Conservation (phyloP, 2,329 filamentous ascomycete species). For the Pseudonectria foliicola region DNA sequence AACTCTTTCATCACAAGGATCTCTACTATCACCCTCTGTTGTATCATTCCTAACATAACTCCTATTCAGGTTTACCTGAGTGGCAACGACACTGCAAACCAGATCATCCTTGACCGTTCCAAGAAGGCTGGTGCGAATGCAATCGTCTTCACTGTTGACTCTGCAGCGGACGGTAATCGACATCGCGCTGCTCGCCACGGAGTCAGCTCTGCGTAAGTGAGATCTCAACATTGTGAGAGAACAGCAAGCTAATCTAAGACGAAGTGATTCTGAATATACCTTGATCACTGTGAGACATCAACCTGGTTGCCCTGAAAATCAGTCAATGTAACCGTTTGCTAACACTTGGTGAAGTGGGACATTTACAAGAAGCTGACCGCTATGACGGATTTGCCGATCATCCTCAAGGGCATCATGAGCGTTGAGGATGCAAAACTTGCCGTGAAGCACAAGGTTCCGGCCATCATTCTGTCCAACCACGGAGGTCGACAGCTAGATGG, state of each 20-base stretch:
- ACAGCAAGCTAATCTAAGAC: slow-evolving; percentile 7
- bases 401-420: slow-evolving; percentile 34
- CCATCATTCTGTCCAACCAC: slow-evolving; percentile 37
- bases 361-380: slow-evolving; percentile 29
- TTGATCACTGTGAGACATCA: slow-evolving; percentile 14
- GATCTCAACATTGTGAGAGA: neutral
- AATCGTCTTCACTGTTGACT: slow-evolving; percentile 34
- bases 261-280: slow-evolving; percentile 18
- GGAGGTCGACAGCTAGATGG: slow-evolving; percentile 36
- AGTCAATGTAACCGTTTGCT: neutral
- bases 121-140: slow-evolving; percentile 29
- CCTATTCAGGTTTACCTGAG: slow-evolving; percentile 16
- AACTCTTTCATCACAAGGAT: neutral
- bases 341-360: slow-evolving; percentile 23
- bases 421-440: slow-evolving; percentile 30
- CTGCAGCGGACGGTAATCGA: slow-evolving; percentile 31
- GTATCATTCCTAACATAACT: neutral
- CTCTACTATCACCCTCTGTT: too few relatives aligned
- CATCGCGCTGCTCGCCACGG: slow-evolving; percentile 34
- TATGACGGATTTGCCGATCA: slow-evolving; percentile 31
- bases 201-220: slow-evolving; percentile 29
- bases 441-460: slow-evolving; percentile 23
- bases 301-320: neutral
- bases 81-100: slow-evolving; percentile 27
- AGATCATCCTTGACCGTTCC: slow-evolving; percentile 23